These are phyloP conservation scores for Clitopilus hobsonii DNA, from an alignment of 768 basidiomycete species.

Conservation along the genomic window DNA sequence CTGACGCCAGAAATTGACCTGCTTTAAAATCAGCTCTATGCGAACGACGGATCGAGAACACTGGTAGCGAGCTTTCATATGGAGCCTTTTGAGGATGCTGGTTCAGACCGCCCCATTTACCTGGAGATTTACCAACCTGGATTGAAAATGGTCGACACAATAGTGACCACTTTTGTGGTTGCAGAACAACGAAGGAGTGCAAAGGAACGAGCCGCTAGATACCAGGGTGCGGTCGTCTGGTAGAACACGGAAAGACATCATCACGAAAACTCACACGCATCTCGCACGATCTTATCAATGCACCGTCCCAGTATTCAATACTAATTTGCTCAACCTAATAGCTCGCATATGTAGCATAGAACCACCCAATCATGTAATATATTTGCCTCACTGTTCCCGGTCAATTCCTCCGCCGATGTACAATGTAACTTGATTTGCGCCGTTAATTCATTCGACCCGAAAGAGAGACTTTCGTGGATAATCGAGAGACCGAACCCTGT, in stretches of 20 bases:
- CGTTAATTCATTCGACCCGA: neutral
- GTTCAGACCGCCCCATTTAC: too few species aligned
- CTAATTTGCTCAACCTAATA: too few species aligned
- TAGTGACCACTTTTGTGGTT: conserved; percentile 20
- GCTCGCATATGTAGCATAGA: too few species aligned
- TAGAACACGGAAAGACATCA: too few species aligned
- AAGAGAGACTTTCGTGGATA: neutral
- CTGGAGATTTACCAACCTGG: conserved; percentile 19
- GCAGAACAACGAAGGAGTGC: conserved; percentile 17
- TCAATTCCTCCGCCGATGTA: neutral
- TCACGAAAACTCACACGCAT: too few species aligned
- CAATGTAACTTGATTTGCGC: neutral
- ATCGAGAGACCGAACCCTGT: neutral
- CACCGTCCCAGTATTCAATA: too few species aligned
- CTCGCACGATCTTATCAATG: too few species aligned
- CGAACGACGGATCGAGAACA: conserved; percentile 15
- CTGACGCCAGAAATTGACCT: neutral
- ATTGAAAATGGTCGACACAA: conserved; percentile 15
- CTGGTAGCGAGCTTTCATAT: conserved; percentile 15
- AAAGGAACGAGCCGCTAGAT: conserved; percentile 8
- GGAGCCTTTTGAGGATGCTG: too few species aligned
- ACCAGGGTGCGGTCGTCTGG: neutral
- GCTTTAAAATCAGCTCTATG: conserved; percentile 8
- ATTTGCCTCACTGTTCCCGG: neutral
- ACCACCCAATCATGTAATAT: neutral